Evolutionary conservation across 169 alveolate species (phyloP), one percentile per base, ranked within the genome.

Genomic region (Plasmodium cynomolgi): DNA sequence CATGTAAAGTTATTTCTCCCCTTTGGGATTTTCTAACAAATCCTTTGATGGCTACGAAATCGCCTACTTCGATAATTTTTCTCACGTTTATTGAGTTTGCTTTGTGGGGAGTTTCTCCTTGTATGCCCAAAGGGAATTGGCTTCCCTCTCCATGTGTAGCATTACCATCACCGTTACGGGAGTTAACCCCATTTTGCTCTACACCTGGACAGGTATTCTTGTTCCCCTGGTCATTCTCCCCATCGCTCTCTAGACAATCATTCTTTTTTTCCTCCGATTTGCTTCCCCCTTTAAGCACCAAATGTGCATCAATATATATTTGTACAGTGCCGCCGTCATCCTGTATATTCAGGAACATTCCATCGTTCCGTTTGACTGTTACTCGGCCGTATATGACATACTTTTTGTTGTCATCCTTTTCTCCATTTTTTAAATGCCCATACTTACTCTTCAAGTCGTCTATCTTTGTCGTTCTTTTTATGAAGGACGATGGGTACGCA

Each of bases 21-120:
- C 93, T 44, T 90, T 13, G 23, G 1, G 96, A 81, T 73, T 81
- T 84, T 26, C 95, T 29, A 23, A 92, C 37, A 39, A 26, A 56
- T 17, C 96, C 96, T 50, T 84, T 68, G 33, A 92, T 93, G 6
- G 92, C 95, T 41, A 95, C 47, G 41, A 95, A 81, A 84, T 95
- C 96, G 17, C 96, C 96, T 9, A 95, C 68, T 79, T 95, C 96
- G 20, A 95, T 34, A 71, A 92, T 91, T 56, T 91, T 91, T 39
- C 95, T 79, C 15, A 81, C 95, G 3, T 5, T 74, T 54, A 91
- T 26, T 80, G 71, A 26, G 56, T 86, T 41, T 3, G 3, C 34
- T 4, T 72, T 84, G 75, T 29, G 75, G 33, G 44, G 39, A 33
- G 37, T 11, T 56, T 86, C 81, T 20, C 47, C 29, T 29, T 86